phyloP scores from a whole-genome alignment of 208 protist genomes.

The Crithidia mellificae region DNA sequence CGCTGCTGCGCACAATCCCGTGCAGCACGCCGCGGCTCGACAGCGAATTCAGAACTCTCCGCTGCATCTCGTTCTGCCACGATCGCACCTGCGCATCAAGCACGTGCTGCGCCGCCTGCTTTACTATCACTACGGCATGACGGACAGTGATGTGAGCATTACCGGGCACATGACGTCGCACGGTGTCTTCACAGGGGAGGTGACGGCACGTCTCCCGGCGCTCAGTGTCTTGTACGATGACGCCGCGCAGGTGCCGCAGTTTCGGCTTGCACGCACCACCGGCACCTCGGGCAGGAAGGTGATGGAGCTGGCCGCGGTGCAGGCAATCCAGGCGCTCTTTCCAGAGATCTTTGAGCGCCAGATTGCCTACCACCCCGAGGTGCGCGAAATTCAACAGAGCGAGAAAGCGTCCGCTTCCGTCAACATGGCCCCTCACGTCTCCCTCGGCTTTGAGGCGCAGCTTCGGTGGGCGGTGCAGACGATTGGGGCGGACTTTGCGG shows the following conservation, averaged over 20 bases:
- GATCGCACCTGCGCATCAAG: slow-evolving; percentile 44
- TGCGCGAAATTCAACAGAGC: slow-evolving; percentile 42
- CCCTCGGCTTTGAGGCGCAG: slow-evolving; percentile 43
- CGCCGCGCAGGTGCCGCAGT: not conserved
- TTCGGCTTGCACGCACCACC: slow-evolving; percentile 32
- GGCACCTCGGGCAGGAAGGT: slow-evolving; percentile 41
- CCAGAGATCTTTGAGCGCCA: slow-evolving; percentile 63
- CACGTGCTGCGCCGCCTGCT: slow-evolving; percentile 54
- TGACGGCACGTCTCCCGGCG: slow-evolving; percentile 18
- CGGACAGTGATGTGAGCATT: slow-evolving; percentile 40
- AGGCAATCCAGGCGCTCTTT: slow-evolving; percentile 58
- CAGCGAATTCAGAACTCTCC: slow-evolving; percentile 29
- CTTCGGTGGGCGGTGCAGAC: slow-evolving; percentile 53
- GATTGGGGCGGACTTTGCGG: slow-evolving; percentile 31
- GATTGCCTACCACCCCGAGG: slow-evolving; percentile 57
- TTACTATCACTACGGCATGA: slow-evolving; percentile 59
- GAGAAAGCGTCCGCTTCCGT: slow-evolving; percentile 28
- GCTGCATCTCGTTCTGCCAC: slow-evolving; percentile 58
- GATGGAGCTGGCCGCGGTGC: slow-evolving; percentile 43
- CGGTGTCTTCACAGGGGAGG: slow-evolving; percentile 15
- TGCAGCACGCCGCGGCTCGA: slow-evolving; percentile 5
- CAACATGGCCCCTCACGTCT: slow-evolving; percentile 40
- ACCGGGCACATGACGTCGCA: not conserved
- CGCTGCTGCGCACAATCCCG: slow-evolving; percentile 11
- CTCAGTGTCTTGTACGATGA: not conserved